Evolutionary conservation across 768 basidiomycete species (phyloP).

Genomic region (Lenzites betulinus): DNA sequence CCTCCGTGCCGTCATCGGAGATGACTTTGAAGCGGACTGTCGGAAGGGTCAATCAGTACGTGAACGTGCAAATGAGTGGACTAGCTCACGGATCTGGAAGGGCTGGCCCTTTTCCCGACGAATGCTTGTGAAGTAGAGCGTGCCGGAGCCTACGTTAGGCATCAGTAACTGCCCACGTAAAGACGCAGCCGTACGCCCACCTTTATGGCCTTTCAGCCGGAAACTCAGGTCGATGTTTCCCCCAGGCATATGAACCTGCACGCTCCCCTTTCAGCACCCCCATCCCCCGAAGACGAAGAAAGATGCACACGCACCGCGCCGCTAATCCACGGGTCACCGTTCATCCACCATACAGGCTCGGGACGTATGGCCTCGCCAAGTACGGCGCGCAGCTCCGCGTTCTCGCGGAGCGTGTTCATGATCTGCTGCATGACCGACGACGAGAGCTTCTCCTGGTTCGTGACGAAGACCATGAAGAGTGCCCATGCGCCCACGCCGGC

Average conservation of each 20-base stretch:
- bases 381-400: conserved; percentile 47
- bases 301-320: conserved; percentile 56
- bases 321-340: conserved; percentile 70
- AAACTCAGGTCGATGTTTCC: conserved; percentile 81
- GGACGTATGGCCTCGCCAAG: conserved; percentile 69
- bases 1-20: conserved; percentile 24
- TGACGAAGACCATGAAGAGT: conserved; percentile 66
- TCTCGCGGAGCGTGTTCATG: conserved; percentile 58
- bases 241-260: conserved; percentile 69
- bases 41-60: background rate
- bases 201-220: conserved; percentile 70
- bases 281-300: no score
- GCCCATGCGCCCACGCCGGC: conserved; percentile 66
- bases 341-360: conserved; percentile 72
- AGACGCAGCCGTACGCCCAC: conserved; percentile 36
- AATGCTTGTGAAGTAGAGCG: conserved; percentile 83
- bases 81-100: conserved; percentile 64
- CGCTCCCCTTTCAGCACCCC: background rate
- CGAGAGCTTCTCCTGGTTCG: conserved; percentile 77
- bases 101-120: conserved; percentile 71
- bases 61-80: background rate
- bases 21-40: conserved; percentile 30
- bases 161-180: background rate
- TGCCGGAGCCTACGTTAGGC: conserved; percentile 57
- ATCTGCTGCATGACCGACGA: conserved; percentile 74